phyloP scores from a whole-genome alignment of 208 protist species.

The Jaenimonas drosophilae region DNA sequence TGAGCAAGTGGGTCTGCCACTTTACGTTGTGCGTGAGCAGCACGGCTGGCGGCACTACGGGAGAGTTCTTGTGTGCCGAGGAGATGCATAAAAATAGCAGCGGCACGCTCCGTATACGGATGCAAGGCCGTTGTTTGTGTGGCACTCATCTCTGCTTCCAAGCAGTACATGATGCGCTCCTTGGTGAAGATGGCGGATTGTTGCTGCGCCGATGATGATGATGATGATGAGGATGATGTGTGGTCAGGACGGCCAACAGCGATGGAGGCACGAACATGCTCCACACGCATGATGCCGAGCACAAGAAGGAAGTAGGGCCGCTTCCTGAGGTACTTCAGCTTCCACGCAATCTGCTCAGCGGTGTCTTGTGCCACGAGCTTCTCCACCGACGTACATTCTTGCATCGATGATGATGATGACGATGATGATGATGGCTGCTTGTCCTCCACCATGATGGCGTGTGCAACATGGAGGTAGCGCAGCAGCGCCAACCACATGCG shows the following conservation, averaged over 20 bases:
- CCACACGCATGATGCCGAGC: conserved; percentile 56
- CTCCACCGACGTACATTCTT: neutral
- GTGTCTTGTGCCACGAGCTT: neutral
- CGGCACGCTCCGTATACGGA: too few relatives aligned
- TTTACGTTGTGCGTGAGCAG: neutral
- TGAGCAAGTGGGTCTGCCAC: neutral
- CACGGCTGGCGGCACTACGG: neutral
- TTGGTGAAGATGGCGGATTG: too few relatives aligned
- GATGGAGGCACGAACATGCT: conserved; percentile 55
- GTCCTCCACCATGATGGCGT: conserved; percentile 6
- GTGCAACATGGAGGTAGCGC: conserved; percentile 37
- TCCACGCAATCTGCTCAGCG: conserved; percentile 33
- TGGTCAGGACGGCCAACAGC: too few relatives aligned
- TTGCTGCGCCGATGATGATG: too few relatives aligned
- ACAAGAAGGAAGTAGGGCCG: conserved; percentile 22
- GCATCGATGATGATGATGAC: neutral
- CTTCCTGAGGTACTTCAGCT: conserved; percentile 34
- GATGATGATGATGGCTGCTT: conserved; percentile 1
- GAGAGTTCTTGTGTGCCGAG: too few relatives aligned
- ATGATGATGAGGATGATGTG: too few relatives aligned
- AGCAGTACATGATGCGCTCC: too few relatives aligned
- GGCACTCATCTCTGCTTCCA: too few relatives aligned
- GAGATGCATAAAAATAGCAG: too few relatives aligned
- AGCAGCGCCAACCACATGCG: conserved; percentile 56
- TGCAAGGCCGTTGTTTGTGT: too few relatives aligned